These are phyloP conservation scores for Phytopythium chamaehyphon DNA, from an alignment of 352 stramenopile genomes.

Conservation along the genomic window DNA sequence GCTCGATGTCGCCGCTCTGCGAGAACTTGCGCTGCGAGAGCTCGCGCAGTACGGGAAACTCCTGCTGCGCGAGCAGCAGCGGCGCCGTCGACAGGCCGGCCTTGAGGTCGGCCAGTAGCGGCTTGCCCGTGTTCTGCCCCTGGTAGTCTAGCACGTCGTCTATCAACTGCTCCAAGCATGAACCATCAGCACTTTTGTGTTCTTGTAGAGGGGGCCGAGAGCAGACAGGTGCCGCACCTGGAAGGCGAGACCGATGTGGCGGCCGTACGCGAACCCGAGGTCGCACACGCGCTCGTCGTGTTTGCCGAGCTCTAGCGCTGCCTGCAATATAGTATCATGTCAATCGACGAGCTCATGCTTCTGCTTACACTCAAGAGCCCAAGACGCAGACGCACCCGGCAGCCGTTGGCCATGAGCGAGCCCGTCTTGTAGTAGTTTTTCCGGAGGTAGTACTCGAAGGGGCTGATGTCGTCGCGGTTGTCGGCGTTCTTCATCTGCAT, in stretches of 20 bases:
- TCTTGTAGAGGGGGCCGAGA: background rate
- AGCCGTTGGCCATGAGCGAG: constrained; percentile 98
- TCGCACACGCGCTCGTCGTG: constrained; percentile 81
- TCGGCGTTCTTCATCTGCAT: constrained; percentile 97
- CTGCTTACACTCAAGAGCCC: no score
- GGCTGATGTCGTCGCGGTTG: constrained; percentile 53
- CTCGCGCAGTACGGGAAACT: constrained; percentile 89
- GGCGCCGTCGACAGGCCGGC: constrained; percentile 96
- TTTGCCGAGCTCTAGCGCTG: constrained; percentile 90
- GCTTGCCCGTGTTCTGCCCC: constrained; percentile 92
- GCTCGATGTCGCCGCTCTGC: constrained; percentile 89
- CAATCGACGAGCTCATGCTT: background rate
- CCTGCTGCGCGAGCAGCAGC: constrained; percentile 94
- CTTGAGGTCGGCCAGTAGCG: constrained; percentile 93
- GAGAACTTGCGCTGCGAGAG: constrained; percentile 91
- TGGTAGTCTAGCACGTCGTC: constrained; percentile 99
- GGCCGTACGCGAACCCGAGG: constrained; percentile 95
- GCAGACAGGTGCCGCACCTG: constrained; percentile 65
- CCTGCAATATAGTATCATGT: constrained; percentile 24
- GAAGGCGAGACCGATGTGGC: constrained; percentile 97
- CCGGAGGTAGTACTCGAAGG: constrained; percentile 95
- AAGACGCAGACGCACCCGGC: constrained; percentile 47
- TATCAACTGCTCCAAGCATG: constrained; percentile 70
- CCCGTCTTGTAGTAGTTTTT: constrained; percentile 99
- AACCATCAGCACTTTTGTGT: constrained; percentile 4